Evolutionary conservation across 2,329 filamentous ascomycete genomes (phyloP), one percentile per base, ranked within the genome.

Genomic region (Orbilia ellipsospora): DNA sequence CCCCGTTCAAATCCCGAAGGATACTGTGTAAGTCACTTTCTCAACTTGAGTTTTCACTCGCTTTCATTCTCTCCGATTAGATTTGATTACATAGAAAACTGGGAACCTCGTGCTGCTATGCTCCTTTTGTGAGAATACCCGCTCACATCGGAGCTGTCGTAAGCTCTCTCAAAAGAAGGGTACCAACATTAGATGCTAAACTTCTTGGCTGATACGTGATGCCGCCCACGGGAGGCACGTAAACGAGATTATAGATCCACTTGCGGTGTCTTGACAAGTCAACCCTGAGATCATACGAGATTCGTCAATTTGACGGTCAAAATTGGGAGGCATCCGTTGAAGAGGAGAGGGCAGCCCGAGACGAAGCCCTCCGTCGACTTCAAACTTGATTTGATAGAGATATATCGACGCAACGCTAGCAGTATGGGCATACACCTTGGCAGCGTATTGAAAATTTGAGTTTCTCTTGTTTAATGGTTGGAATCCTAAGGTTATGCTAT

Each of bases 331-430:
- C 52, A 10, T 42, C 50, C 7, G 61, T 75, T 42, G 36, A n/a
- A 45, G 69, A 54, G 51, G 72, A 69, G 61, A 75, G 69, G 64
- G 72, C 64, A 64, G 60, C 64, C 36, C 72, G 72, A 75, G 64
- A 65, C 72, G 72, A 69, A 50, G 64, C 59, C 23, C 61, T 54
- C 20, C 16, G 13, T 18, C 26, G 36, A 65, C 51, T 57, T 69
- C 70, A 74, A 74, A 74, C 70, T 28, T 54, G 12, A 52, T 10
- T 36, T 59, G 72, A 63, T 55, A 15, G 72, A 69, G 48, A 69
- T 59, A 61, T 44, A 59, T 57, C 28, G 40, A 57, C 42, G 10
- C 57, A 65, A 16, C 40, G 36, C 20, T 12, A 10, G 18, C 10
- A 50, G 36, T 44, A 31, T 28, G 59, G 40, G 40, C 16, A 54